A percentile compares a stretch with the other conserved stretches of the same genome.
Evolutionary conservation across 805 yeast genomes (phyloP).

Genomic region (Blastobotrys parvus): DNA sequence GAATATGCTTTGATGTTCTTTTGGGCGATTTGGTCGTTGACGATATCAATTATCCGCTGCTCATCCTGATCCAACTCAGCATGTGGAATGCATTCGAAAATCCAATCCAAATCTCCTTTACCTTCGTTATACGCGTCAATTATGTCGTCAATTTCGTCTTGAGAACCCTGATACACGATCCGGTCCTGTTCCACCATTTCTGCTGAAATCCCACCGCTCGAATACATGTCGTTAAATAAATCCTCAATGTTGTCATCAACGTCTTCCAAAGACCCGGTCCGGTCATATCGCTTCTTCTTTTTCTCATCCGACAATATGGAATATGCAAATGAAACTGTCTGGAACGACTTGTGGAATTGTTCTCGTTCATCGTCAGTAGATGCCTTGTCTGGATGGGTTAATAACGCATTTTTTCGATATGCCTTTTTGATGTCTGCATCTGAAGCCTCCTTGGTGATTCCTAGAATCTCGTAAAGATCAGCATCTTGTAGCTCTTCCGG

Average conservation of each 20-base stretch:
- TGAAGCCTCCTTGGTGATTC: conserved; percentile 19
- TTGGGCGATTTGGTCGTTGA: conserved; percentile 37
- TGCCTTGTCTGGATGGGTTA: conserved; percentile 66
- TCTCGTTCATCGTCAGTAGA: conserved; percentile 29
- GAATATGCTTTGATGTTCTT: conserved; percentile 32
- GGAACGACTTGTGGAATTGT: conserved; percentile 40
- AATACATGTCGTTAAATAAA: conserved; percentile 29
- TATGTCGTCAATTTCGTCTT: conserved; percentile 46
- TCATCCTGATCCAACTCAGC: conserved; percentile 60
- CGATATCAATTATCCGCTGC: conserved; percentile 45
- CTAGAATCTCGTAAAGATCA: conserved; percentile 26
- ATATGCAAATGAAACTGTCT: conserved; percentile 68
- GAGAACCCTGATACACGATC: conserved; percentile 44
- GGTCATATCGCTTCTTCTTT: conserved; percentile 52
- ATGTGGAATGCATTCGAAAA: conserved; percentile 75
- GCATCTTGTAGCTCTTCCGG: conserved; percentile 13
- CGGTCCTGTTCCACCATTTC: conserved; percentile 60
- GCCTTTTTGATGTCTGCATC: conserved; percentile 56
- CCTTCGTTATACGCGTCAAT: conserved; percentile 45
- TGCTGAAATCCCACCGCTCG: conserved; percentile 27
- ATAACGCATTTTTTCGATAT: conserved; percentile 54
- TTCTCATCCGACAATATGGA: conserved; percentile 52
- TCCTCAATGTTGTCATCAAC: conserved; percentile 27
- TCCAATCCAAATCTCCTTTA: conserved; percentile 58
- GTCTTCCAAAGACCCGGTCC: conserved; percentile 56